Evolutionary conservation across 768 basidiomycete genomes (phyloP).

Genomic region (Coprinopsis sp.): DNA sequence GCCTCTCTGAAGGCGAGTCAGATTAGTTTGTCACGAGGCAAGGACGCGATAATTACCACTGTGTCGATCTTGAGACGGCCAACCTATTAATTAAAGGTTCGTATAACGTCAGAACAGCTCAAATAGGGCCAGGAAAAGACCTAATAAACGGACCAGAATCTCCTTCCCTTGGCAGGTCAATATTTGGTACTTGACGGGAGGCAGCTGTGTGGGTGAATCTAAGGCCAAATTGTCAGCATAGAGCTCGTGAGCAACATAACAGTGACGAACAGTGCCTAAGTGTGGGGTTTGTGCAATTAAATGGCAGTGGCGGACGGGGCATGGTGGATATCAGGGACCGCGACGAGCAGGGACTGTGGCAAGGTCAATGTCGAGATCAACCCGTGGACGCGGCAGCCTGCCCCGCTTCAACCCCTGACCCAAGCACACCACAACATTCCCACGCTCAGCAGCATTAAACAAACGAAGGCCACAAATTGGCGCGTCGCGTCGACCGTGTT

Average conservation of each 20-base stretch:
- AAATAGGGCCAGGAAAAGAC: no score
- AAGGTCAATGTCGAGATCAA: slow-evolving; percentile 23
- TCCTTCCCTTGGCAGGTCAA: slow-evolving; percentile 83
- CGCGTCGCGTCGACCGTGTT: not conserved
- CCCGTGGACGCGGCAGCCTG: slow-evolving; percentile 9
- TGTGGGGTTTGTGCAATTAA: slow-evolving; percentile 45
- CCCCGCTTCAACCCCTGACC: slow-evolving; percentile 10
- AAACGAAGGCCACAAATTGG: slow-evolving; percentile 13
- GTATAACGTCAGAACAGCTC: no score
- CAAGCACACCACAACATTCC: slow-evolving; percentile 29
- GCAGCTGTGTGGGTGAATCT: slow-evolving; percentile 39
- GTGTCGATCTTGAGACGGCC: slow-evolving; percentile 81
- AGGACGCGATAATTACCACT: slow-evolving; percentile 57
- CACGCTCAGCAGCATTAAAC: slow-evolving; percentile 28
- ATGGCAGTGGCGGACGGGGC: slow-evolving; percentile 49
- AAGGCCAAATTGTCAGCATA: slow-evolving; percentile 14
- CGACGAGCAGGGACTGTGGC: slow-evolving; percentile 16
- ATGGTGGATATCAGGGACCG: slow-evolving; percentile 24
- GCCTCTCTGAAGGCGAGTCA: slow-evolving; percentile 42
- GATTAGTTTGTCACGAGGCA: slow-evolving; percentile 10
- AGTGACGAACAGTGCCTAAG: slow-evolving; percentile 41
- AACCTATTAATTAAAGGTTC: slow-evolving; percentile 43
- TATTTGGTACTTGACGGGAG: slow-evolving; percentile 88
- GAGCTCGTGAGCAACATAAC: slow-evolving; percentile 3
- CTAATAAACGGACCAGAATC: slow-evolving; percentile 73